These are phyloP conservation scores for Neophaeococcomyces mojaviensis DNA, from an alignment of 2,329 filamentous ascomycete genomes.

Conservation along the genomic window DNA sequence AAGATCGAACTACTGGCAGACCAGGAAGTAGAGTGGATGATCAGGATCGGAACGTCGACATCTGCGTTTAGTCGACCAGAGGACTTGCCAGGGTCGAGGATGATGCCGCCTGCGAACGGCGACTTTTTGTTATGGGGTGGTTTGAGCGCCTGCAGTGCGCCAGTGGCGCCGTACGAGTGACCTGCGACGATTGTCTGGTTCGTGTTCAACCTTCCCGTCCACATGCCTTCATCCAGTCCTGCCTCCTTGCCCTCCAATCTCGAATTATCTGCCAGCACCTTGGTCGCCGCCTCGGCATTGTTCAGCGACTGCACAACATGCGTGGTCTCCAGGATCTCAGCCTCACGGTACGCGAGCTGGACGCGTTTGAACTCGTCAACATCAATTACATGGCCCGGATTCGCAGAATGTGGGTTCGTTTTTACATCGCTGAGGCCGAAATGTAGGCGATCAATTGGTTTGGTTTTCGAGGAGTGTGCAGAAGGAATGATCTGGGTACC, in stretches of 20 bases:
- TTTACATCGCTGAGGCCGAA: conserved; percentile 14
- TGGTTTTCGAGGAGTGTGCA: background rate
- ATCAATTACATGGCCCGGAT: conserved; percentile 10
- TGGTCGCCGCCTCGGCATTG: conserved; percentile 15
- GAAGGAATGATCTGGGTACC: conserved; percentile 18
- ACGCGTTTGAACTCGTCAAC: conserved; percentile 18
- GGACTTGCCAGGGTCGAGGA: conserved; percentile 59
- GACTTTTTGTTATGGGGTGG: background rate
- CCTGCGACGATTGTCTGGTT: conserved; percentile 51
- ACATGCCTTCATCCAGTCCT: conserved; percentile 41
- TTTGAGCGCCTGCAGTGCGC: conserved; percentile 51
- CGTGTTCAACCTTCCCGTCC: conserved; percentile 49
- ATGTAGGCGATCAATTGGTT: conserved; percentile 10
- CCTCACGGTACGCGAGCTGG: conserved; percentile 24
- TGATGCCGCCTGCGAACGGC: conserved; percentile 50
- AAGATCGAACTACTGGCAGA: conserved; percentile 50
- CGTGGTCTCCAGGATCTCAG: conserved; percentile 22
- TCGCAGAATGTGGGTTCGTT: background rate
- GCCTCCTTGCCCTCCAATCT: conserved; percentile 43
- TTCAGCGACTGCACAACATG: conserved; percentile 15
- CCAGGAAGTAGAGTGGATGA: conserved; percentile 61
- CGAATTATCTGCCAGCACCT: conserved; percentile 32
- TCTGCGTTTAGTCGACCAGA: conserved; percentile 56
- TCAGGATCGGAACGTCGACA: conserved; percentile 50
- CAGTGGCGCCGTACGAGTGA: conserved; percentile 60